phyloP scores from a whole-genome alignment of 768 basidiomycete species.

The Amanita fuliginea region DNA sequence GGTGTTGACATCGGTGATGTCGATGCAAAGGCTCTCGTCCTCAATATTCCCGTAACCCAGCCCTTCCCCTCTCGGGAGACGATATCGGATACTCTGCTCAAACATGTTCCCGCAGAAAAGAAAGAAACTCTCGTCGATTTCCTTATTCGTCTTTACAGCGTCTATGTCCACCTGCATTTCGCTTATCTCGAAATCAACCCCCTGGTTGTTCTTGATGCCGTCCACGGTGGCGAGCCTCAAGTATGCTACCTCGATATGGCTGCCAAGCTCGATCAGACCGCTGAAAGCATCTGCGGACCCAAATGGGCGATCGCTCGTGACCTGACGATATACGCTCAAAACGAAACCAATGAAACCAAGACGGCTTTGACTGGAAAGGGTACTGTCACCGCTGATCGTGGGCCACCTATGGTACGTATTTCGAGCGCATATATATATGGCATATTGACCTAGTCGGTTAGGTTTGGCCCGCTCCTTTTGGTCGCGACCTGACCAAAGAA shows the following conservation, averaged over 20 bases:
- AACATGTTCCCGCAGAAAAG: slow-evolving; percentile 74
- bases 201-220: slow-evolving; percentile 84
- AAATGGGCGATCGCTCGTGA: slow-evolving; percentile 99
- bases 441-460: slow-evolving; percentile 11
- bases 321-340: slow-evolving; percentile 54
- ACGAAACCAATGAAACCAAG: slow-evolving; percentile 27
- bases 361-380: slow-evolving; percentile 27
- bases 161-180: slow-evolving; percentile 98
- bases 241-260: slow-evolving; percentile 99
- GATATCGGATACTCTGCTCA: slow-evolving; percentile 68
- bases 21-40: slow-evolving; percentile 90
- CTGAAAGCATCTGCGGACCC: slow-evolving; percentile 94
- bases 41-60: slow-evolving; percentile 64
- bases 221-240: slow-evolving; percentile 50
- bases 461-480: slow-evolving; percentile 91
- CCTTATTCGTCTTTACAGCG: slow-evolving; percentile 87
- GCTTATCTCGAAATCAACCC: slow-evolving; percentile 99
- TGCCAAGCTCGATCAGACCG: slow-evolving; percentile 98
- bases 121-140: slow-evolving; percentile 93
- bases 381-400: slow-evolving; percentile 78
- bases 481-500: slow-evolving; percentile 95
- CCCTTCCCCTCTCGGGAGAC: slow-evolving; percentile 76
- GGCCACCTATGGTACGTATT: slow-evolving; percentile 79
- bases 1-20: slow-evolving; percentile 99
- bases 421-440: slow-evolving; percentile 5